These are phyloP conservation scores for Dioscorea zingiberensis DNA, from an alignment of 106 monocot genomes.

Conservation along the genomic window DNA sequence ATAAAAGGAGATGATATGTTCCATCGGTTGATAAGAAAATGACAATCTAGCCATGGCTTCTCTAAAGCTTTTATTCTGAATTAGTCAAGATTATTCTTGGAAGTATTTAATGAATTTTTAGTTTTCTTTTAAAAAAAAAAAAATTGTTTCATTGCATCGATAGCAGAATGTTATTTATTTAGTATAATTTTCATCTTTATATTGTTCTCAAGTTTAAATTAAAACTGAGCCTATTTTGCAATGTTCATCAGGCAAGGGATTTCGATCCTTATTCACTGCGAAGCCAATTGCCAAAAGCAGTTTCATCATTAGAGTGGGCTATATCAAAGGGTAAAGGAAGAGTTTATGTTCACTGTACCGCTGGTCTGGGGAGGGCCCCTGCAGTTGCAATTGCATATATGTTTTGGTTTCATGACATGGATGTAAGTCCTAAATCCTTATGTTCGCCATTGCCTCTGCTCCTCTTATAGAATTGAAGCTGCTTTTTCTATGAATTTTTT, in stretches of 20 bases:
- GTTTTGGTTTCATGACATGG: constrained; percentile 81
- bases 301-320: constrained; percentile 89
- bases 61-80: no score
- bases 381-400: constrained; percentile 84
- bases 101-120: no score
- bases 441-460: not conserved
- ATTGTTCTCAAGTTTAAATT: not conserved
- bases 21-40: no score
- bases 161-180: no score
- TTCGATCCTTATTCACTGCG: constrained; percentile 88
- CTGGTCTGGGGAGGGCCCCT: constrained; percentile 90
- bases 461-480: not conserved
- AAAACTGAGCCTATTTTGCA: not conserved
- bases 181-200: no score
- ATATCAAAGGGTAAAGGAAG: constrained; percentile 71
- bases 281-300: constrained; percentile 70
- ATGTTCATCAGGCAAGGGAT: constrained; percentile 53
- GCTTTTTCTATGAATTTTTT: no score
- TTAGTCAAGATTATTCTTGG: no score
- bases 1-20: no score
- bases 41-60: no score
- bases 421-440: constrained; percentile 42
- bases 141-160: no score
- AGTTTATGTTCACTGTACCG: constrained; percentile 86
- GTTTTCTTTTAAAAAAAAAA: no score